These are phyloP conservation scores for Neltuma alba DNA, from an alignment of 306 rosid species.

Conservation along the genomic window DNA sequence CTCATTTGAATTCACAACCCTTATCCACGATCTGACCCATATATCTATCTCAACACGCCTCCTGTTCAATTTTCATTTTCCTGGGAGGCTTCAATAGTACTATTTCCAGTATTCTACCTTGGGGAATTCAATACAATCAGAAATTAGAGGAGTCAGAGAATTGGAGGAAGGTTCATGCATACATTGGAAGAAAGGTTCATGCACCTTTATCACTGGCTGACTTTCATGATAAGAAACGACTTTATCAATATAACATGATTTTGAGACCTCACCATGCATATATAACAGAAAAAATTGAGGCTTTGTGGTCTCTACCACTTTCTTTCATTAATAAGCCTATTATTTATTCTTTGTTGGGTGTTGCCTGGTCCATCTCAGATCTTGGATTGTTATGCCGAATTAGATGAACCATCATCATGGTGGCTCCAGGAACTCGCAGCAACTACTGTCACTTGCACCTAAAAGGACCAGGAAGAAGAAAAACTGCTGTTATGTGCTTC, in stretches of 20 bases:
- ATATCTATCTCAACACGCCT: constrained; percentile 19
- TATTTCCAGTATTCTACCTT: neutral
- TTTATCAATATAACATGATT: constrained; percentile 57
- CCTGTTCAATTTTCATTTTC: constrained; percentile 22
- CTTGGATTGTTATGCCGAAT: constrained; percentile 54
- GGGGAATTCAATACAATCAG: neutral
- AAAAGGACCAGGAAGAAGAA: constrained; percentile 27
- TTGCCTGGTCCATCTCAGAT: constrained; percentile 65
- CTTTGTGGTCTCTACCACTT: constrained; percentile 39
- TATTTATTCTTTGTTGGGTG: constrained; percentile 41
- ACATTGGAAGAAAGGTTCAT: constrained; percentile 47
- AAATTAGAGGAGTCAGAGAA: constrained; percentile 10
- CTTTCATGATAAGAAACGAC: constrained; percentile 66
- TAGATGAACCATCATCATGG: constrained; percentile 59
- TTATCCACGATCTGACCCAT: constrained; percentile 30
- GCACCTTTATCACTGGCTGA: constrained; percentile 48
- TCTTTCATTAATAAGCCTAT: neutral
- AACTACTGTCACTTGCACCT: constrained; percentile 53
- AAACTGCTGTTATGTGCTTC: constrained; percentile 25
- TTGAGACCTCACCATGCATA: constrained; percentile 68
- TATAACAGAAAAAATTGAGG: constrained; percentile 41
- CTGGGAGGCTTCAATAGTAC: neutral
- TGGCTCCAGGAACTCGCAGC: constrained; percentile 38
- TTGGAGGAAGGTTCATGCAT: constrained; percentile 53
- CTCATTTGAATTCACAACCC: constrained; percentile 3